Evolutionary conservation across 805 yeast species (phyloP).

Genomic region (Pichia paraexigua): DNA sequence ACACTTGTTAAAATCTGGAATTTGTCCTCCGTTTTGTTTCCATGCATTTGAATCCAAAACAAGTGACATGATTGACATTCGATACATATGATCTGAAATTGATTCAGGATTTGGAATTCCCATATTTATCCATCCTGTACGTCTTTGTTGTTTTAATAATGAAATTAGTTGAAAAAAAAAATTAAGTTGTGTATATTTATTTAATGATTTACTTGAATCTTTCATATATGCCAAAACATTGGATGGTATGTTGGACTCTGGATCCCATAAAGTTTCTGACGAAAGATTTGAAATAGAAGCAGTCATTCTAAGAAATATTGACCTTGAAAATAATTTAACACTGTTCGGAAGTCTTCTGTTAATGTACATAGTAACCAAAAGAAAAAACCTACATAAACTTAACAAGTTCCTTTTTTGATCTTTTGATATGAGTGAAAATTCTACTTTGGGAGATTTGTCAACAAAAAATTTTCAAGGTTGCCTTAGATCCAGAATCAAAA

Average conservation of each 20-base stretch:
- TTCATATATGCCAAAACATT: slow-evolving; percentile 28
- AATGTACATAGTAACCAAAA: neutral
- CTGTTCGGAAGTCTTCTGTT: neutral
- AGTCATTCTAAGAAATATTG: neutral
- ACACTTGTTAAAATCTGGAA: slow-evolving; percentile 55
- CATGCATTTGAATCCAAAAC: slow-evolving; percentile 23
- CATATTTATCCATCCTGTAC: slow-evolving; percentile 93
- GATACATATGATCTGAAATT: slow-evolving; percentile 92
- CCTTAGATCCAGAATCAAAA: too few relatives aligned
- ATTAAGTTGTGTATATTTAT: slow-evolving; percentile 23
- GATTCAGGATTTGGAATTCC: slow-evolving; percentile 51
- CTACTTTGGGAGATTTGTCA: neutral
- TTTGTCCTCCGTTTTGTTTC: slow-evolving; percentile 8
- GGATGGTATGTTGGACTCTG: slow-evolving; percentile 35
- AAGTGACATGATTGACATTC: slow-evolving; percentile 80
- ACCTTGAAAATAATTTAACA: neutral
- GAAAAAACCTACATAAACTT: neutral
- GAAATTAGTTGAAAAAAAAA: slow-evolving; percentile 52
- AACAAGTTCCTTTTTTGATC: neutral
- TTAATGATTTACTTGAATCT: slow-evolving; percentile 3
- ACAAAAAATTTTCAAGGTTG: neutral
- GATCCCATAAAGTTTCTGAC: slow-evolving; percentile 32
- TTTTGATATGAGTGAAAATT: neutral
- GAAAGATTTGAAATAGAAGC: neutral
- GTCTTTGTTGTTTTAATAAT: slow-evolving; percentile 63